Conservation (phyloP, 176 grass and related monocot species). For the Puya raimondii region DNA sequence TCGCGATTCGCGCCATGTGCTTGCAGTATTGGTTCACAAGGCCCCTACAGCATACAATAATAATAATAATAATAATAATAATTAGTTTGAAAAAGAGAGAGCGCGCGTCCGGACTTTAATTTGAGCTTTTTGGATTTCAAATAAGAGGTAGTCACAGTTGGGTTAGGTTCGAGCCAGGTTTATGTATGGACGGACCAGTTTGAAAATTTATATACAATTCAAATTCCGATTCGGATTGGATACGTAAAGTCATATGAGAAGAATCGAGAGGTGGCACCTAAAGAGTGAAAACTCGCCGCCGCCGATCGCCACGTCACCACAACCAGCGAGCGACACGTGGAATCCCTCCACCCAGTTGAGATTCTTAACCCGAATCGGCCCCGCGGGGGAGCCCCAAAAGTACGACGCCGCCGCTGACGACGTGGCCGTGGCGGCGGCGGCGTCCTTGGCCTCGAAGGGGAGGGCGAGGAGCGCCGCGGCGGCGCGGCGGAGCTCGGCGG, state of each 20-base stretch:
- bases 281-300: neutral
- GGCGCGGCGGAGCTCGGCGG: conserved; percentile 22
- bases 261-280: neutral
- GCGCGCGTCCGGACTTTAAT: too few relatives aligned
- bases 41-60: conserved; percentile 7
- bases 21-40: conserved; percentile 40
- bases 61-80: too few relatives aligned
- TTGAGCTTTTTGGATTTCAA: neutral
- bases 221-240: too few relatives aligned
- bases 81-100: neutral
- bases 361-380: conserved; percentile 30
- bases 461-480: conserved; percentile 9
- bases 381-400: conserved; percentile 73
- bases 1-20: conserved; percentile 62
- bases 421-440: conserved; percentile 1
- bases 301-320: neutral
- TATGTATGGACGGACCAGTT: too few relatives aligned
- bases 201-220: too few relatives aligned
- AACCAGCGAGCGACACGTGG: conserved; percentile 22
- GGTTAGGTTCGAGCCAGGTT: too few relatives aligned
- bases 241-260: neutral
- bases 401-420: conserved; percentile 19
- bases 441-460: conserved; percentile 32
- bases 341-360: conserved; percentile 76
- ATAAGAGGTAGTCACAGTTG: too few relatives aligned